These are phyloP conservation scores for Magnaporthiopsis rhizophila DNA, from an alignment of 2,329 filamentous ascomycete genomes.

Conservation along the genomic window DNA sequence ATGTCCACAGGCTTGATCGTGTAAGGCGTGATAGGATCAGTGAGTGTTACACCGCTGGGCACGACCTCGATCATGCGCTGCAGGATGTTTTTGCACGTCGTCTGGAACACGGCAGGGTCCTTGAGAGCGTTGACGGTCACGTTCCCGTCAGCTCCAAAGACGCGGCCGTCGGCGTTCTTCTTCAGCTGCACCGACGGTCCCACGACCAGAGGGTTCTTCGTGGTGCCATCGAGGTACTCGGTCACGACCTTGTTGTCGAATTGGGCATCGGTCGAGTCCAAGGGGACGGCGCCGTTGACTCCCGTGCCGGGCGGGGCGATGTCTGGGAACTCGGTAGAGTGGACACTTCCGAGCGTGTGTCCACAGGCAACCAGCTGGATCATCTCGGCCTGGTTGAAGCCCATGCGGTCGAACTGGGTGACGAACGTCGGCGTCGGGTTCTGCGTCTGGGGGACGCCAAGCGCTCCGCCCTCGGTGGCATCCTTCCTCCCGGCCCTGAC, in stretches of 20 bases:
- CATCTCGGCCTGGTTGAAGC: constrained; percentile 49
- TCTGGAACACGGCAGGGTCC: constrained; percentile 34
- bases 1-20: constrained; percentile 50
- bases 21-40: constrained; percentile 46
- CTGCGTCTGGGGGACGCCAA: constrained; percentile 49
- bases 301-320: constrained; percentile 38
- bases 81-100: constrained; percentile 41
- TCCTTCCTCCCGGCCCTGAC: constrained; percentile 47
- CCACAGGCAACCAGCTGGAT: constrained; percentile 54
- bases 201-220: constrained; percentile 46
- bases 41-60: constrained; percentile 40
- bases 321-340: constrained; percentile 42
- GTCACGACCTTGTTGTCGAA: constrained; percentile 52
- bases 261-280: constrained; percentile 38
- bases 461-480: constrained; percentile 36
- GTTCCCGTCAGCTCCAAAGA: constrained; percentile 48
- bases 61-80: constrained; percentile 57
- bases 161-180: constrained; percentile 46
- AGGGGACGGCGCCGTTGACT: constrained; percentile 32
- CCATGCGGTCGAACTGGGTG: constrained; percentile 49
- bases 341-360: constrained; percentile 53
- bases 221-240: constrained; percentile 47
- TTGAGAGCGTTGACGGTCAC: constrained; percentile 42
- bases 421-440: constrained; percentile 43
- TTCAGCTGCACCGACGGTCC: constrained; percentile 36